Conservation (phyloP, 192 early-diverging fungal species). For the Coemansia sp. region DNA sequence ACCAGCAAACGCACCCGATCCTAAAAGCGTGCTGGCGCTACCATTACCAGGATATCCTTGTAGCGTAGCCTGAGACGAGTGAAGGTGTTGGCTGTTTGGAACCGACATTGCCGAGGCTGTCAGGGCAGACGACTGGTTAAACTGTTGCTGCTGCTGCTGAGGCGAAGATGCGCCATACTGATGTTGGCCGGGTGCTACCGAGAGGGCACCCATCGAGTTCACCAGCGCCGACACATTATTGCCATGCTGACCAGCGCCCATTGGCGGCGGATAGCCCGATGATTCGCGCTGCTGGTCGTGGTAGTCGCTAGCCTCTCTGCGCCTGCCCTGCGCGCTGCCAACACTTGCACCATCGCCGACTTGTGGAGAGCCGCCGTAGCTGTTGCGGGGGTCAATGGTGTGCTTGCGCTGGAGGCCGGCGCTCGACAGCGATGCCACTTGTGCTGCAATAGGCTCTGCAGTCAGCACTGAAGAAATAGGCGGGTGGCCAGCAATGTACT, state of each 20-base stretch:
- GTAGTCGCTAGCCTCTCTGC: constrained; percentile 9
- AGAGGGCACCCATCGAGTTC: constrained; percentile 41
- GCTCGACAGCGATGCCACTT: background rate
- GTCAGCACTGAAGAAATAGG: constrained; percentile 29
- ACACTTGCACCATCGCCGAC: background rate
- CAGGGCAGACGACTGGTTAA: constrained; percentile 8
- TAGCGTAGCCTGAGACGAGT: constrained; percentile 15
- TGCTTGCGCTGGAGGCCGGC: constrained; percentile 9
- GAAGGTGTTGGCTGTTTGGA: constrained; percentile 13
- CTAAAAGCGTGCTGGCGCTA: constrained; percentile 11
- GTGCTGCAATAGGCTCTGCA: constrained; percentile 13
- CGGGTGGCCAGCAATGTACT: constrained; percentile 14
- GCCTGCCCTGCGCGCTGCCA: constrained; percentile 8
- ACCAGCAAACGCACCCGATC: constrained; percentile 1
- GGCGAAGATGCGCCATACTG: background rate
- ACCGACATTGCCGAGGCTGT: constrained; percentile 14
- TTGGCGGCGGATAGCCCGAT: constrained; percentile 4
- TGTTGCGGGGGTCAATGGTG: background rate
- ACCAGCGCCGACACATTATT: constrained; percentile 27
- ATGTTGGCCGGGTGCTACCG: constrained; percentile 5
- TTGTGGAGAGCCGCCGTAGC: constrained; percentile 10
- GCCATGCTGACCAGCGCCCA: constrained; percentile 11
- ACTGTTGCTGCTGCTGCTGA: constrained; percentile 13
- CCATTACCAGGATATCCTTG: background rate
- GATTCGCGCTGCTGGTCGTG: constrained; percentile 16